Base-by-base conservation (phyloP, 1,284 basidiomycete species). In the Ustilago crameri region DNA sequence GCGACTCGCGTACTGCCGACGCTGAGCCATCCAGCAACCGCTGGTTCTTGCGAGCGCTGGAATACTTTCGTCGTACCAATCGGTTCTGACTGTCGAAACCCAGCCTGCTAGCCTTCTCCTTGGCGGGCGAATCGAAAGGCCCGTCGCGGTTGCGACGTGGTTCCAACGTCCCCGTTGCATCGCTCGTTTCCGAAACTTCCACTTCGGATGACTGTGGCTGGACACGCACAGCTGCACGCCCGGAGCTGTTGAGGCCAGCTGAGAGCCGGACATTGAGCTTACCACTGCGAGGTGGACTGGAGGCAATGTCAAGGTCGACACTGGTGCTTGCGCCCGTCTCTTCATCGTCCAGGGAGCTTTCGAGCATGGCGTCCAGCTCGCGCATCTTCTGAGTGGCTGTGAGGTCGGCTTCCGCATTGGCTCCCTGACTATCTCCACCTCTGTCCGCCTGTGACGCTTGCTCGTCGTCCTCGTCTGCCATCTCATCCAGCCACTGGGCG, bases 71-170 rank as follows among this genome's bases (percentile, higher is more conserved):
- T 35, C 70, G 45, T 1, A 73, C 61, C 9, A 73, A 48, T 1
- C 65, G 57, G 26, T 73, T 68, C 42, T 73, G 65, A 18, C 51
- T 65, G 35, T 73, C 70, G 22, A 73, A 69, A 35, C 65, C 61
- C 4, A 73, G 43, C 30, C 70, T 55, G 44, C 57, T 41, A 9
- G 70, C 70, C 24, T 61, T 68, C 37, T 57, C 55, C 41, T 62
- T 58, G 10, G 65, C 43, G 9, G 70, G 70, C 10, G 70, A 73
- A 32, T 73, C 65, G 3, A 61, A 46, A 0, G 65, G 59, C 3
- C 56, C 70, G 37, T 73, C 60, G 5, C 52, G 48, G 12, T 43
- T 45, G 38, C 50, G 41, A 17, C 30, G 49, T 18, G 34, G 20
- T 22, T 57, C 57, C 1, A 32, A 26, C 4, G 7, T 17, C 0